Evolutionary conservation across 2,329 filamentous ascomycete species (phyloP), one percentile per base, ranked within the genome.

Genomic region (Cercospora sojina): DNA sequence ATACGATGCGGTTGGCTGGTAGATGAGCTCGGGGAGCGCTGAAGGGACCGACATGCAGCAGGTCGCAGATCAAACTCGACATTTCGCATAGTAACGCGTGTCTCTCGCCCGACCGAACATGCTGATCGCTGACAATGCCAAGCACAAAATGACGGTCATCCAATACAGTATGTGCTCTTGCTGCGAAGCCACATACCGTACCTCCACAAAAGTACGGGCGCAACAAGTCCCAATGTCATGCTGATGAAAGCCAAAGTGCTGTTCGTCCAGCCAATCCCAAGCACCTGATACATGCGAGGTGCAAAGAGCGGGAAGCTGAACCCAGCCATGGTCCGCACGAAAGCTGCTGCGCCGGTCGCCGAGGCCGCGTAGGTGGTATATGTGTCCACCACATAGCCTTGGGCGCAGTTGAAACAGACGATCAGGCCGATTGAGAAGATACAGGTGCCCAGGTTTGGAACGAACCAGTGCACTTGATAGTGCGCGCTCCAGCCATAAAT

Each of bases 291-390:
- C 76, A 80, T 78, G 3, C 61, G 67, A 0, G 83, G 82, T 0
- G 81, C 82, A 65, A 85, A 85, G 0, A 86, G 68, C 0, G 84
- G 84, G 53, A 86, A 85, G 9, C 79, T 67, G 67, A 85, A 85
- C 0, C 82, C 83, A 2, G 79, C 75, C 51, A 86, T 69, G 7
- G 80, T 84, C 9, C 74, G 72, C 10, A 83, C 69, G 58, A 86
- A 81, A 56, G 82, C 82, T 0, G 59, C 59, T 5, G 84, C 84
- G 1, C 83, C 83, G 18, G 81, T 76, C 0, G 84, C 84, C 32
- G 80, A 82, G 1, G 80, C 81, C 0, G 82, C 80, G 69, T 85
- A 80, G 3, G 82, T 79, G 0, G 79, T 77, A 65, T 85, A 86
- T 0, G 77, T 72, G 47, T 84, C 82, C 8, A 84, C 79, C 9